Percentiles rank a stretch among this genome's conserved stretches.
Conservation (phyloP, 768 basidiomycete species). For the Mycena floridula region DNA sequence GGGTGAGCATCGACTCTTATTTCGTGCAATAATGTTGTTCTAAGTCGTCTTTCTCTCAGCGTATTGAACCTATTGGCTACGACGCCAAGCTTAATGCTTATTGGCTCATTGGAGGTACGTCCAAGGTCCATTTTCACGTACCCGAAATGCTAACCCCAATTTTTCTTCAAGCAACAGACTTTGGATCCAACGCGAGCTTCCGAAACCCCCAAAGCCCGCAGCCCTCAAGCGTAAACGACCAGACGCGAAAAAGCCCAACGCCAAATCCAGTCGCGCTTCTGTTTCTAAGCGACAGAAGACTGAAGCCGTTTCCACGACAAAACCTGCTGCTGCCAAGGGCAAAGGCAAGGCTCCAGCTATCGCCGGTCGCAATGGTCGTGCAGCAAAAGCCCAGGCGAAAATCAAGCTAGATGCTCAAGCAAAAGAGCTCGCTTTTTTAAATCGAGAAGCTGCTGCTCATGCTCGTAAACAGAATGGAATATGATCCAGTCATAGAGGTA, state of each 20-base stretch:
- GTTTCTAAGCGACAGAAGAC: conserved; percentile 12
- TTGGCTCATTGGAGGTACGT: conserved; percentile 78
- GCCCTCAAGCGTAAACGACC: conserved; percentile 27
- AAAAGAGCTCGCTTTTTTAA: conserved; percentile 58
- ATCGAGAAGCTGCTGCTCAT: conserved; percentile 42
- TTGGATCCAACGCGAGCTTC: conserved; percentile 77
- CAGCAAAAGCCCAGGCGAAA: conserved; percentile 69
- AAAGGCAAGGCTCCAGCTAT: conserved; percentile 11
- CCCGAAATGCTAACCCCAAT: background rate
- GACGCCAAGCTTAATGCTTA: conserved; percentile 76
- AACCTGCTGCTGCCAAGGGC: conserved; percentile 16
- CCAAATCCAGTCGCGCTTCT: conserved; percentile 15
- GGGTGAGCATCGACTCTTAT: conserved; percentile 46
- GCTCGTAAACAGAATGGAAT: too few relatives aligned
- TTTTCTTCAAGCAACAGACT: conserved; percentile 47
- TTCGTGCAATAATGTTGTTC: conserved; percentile 3
- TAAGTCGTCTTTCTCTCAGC: conserved; percentile 32
- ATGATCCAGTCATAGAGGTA: conserved; percentile 1
- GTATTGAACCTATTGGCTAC: conserved; percentile 81
- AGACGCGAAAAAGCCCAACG: conserved; percentile 34
- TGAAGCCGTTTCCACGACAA: conserved; percentile 4
- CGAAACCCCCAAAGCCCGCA: conserved; percentile 32
- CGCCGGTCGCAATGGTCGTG: conserved; percentile 45
- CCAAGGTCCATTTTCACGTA: background rate
- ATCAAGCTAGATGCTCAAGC: conserved; percentile 63